phyloP scores from a whole-genome alignment of 129 eudicot species.

The Artemisia argyi region DNA sequence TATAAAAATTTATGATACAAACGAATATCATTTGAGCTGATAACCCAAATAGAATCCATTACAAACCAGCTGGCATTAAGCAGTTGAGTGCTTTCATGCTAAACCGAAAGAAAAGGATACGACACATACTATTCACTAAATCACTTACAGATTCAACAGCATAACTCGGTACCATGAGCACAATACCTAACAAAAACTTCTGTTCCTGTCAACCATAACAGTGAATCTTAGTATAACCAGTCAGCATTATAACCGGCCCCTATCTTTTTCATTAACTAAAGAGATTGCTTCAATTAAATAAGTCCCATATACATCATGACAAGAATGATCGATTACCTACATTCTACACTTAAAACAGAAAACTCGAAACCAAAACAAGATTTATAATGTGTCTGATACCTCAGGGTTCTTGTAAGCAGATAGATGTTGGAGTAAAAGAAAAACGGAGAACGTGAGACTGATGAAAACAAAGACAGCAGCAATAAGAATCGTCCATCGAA shows the following conservation, averaged over 20 bases:
- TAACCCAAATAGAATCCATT: neutral
- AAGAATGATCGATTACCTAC: neutral
- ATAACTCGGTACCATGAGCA: constrained; percentile 96
- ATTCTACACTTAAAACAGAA: neutral
- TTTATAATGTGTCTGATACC: constrained; percentile 40
- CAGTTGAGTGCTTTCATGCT: neutral
- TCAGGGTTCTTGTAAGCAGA: constrained; percentile 96
- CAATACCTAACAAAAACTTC: constrained; percentile 87
- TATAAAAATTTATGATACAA: neutral
- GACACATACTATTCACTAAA: constrained; percentile 27
- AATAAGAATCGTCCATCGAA: constrained; percentile 72
- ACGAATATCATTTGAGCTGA: neutral
- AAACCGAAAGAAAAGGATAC: neutral
- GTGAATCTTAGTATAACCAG: constrained; percentile 2
- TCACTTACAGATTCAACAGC: constrained; percentile 90
- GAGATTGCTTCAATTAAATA: constrained; percentile 1
- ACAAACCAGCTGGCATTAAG: neutral
- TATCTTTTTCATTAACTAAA: neutral
- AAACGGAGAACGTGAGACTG: constrained; percentile 73
- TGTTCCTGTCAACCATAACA: constrained; percentile 66
- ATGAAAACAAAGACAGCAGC: constrained; percentile 70
- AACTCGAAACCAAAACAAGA: no score
- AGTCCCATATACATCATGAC: neutral
- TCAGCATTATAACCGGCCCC: neutral
- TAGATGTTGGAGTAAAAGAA: constrained; percentile 82